Evolutionary conservation across 2,329 filamentous ascomycete genomes (phyloP), one percentile per base, ranked within the genome.

Genomic region (Dryadomyces sulphureus): DNA sequence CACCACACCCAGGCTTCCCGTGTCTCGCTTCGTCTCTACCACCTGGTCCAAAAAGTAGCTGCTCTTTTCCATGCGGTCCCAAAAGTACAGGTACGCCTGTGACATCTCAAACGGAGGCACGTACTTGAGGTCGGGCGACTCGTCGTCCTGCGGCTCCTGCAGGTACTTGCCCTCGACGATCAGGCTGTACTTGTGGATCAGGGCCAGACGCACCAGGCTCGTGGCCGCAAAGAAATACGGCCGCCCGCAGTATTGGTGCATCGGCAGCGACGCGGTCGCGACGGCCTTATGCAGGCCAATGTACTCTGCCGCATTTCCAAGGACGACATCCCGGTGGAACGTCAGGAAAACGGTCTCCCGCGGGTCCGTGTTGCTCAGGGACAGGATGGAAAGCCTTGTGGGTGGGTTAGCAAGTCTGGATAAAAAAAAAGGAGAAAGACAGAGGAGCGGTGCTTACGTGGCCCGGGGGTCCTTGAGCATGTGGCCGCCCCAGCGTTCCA

Each of bases 171-270:
- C 17, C 9, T 27, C 24, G 9, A 25, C 16, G 16, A 19, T n/a
- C 22, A 42, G 40, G 27, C 34, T 42, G 40, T 42, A 42, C n/a
- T 34, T 42, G 40, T 34, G 27, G 25, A 42, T 42, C 25, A 42
- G 24, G 9, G 40, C 40, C 40, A 42, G 19, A 5, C 40, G 40
- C 9, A 19, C 27, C 25, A 42, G 12, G 25, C 25, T 32, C 4
- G 40, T 42, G 27, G 25, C 40, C 20, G 40, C 40, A 42, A 34
- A 42, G 17, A 42, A 27, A 14, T 42, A 42, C 3, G 40, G 40
- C 7, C 40, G 40, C 7, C 40, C 40, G 12, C 40, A 42, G 17
- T 27, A 27, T 8, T 34, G 17, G 25, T 42, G 40, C 5, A 32
- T 20, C 16, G 25, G 40, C 40, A 42, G 27, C 7, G 19, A 19